Base-by-base conservation (phyloP, 768 basidiomycete genomes). In the Pleurotus sapidus region DNA sequence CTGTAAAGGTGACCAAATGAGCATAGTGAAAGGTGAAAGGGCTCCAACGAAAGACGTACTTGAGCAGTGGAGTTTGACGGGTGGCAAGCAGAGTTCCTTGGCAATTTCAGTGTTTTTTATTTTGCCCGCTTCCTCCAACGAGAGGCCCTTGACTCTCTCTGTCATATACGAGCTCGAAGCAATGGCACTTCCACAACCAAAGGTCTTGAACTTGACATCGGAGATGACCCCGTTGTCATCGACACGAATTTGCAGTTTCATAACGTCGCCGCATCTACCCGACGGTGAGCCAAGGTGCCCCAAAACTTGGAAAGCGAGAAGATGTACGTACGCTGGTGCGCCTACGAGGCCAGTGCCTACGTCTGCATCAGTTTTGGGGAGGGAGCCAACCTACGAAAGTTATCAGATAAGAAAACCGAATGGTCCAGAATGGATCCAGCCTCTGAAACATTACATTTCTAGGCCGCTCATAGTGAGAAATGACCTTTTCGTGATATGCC, bases 21-120 rank as follows among this genome's bases (percentile, higher is more conserved):
- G 34, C 12, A 56, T 48, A 23, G 18, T 5, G 27, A 54, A 49
- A 51, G 50, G 49, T 49, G 42, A 54, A 60, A 61, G 30, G 30
- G 51, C 45, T 27, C n/a, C 24, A 49, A n/a, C n/a, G 34, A 23
- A 38, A 17, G 39, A 80, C 89, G 50, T 63, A 95, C 93, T 95
- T 25, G 93, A 94, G 67, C 93, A 95, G 72, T 95, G 93, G 15
- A 95, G 84, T 73, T 98, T 98, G 67, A 98, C 96, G 49, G 96
- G 95, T 5, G 96, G 96, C 48, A 98, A 74, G 65, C 90, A 91
- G 15, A 98, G 75, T 73, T 98, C 97, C 76, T 97, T 95, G 18
- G 97, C 97, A 69, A 98, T 99, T 71, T 98, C 97, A 9, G 97
- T 98, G 78, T 99, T 99, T 76, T 95, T 97, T 65, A 99, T 96